Base-by-base conservation (phyloP, 805 yeast species). In the Brettanomyces sp. region DNA sequence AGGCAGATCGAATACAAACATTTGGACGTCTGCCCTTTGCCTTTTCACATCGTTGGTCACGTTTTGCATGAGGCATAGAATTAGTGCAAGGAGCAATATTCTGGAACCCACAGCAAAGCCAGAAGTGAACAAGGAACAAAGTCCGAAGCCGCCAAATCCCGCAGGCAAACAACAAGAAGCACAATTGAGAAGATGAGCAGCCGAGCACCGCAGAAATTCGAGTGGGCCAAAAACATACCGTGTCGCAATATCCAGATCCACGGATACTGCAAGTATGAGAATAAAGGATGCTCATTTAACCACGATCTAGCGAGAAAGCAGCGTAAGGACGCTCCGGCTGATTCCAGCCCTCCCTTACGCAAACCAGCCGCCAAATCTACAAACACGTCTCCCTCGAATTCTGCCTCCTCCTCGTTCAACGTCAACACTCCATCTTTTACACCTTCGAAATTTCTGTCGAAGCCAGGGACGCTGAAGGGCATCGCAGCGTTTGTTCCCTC, bases 261-360 rank as follows among this genome's bases (percentile, higher is more conserved):
- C 67, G 96, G 96, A 3, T 86, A 75, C 56, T 88, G 96, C 69
- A 86, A 86, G 61, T 87, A 76, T 65, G 89, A 85, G 55, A 83
- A 84, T 53, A 87, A 86, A 56, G 95, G 95, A 9, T 88, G 96
- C 59, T 83, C 82, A 2, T 88, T 86, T 59, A 79, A 77, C 43
- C 95, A 86, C 60, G 83, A 76, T 41, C 44, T 28, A 5, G 42
- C 37, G 3, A 35, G 37, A 35, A 35, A 35, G 22, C 37, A 35
- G 22, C 14, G 22, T 6, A 35, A 35, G n/a, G 37, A 35, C 22
- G 7, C 3, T 1, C 8, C 14, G 3, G n/a, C 8, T n/a, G 22
- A 35, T 7, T 7, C 14, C 14, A 35, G 3, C 22, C 7, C 37
- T 12, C 37, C 22, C 8, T n/a, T n/a, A n/a, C 14, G n/a, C 22